Conservation (phyloP, 805 yeast genomes). For the Phaffomyces thermotolerans region DNA sequence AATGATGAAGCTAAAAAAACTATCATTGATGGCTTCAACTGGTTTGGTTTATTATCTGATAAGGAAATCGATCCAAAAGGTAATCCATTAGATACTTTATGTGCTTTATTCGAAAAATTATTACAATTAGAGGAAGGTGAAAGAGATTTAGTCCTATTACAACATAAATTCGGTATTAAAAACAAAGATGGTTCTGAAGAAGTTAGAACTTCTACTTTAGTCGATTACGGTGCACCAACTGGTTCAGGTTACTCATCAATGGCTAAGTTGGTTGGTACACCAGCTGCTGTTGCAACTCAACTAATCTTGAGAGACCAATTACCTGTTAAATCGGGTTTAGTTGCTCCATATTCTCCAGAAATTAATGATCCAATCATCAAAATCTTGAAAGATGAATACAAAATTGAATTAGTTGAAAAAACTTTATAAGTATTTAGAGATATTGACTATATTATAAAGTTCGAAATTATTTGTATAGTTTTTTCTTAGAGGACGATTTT, state of each 20-base stretch:
- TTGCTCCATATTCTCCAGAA: conserved; percentile 90
- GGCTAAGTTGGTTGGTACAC: conserved; percentile 98
- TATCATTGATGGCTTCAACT: conserved; percentile 79
- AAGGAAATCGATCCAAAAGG: conserved; percentile 77
- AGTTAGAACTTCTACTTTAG: conserved; percentile 90
- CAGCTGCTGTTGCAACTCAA: conserved; percentile 92
- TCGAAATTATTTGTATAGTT: no score
- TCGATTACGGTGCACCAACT: conserved; percentile 82
- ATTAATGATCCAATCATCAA: conserved; percentile 87
- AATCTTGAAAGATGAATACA: conserved; percentile 83
- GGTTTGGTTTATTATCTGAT: conserved; percentile 90
- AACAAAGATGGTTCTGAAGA: conserved; percentile 91
- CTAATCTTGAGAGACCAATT: conserved; percentile 74
- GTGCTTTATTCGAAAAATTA: conserved; percentile 91
- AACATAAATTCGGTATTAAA: conserved; percentile 96
- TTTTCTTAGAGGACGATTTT: no score
- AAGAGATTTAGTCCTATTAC: conserved; percentile 90
- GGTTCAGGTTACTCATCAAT: conserved; percentile 89
- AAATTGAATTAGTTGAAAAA: conserved; percentile 84
- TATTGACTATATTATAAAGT: background rate
- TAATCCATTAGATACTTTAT: conserved; percentile 90
- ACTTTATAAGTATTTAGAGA: conserved; percentile 29
- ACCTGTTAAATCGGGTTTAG: conserved; percentile 70
- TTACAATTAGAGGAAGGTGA: conserved; percentile 96
- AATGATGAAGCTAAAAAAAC: conserved; percentile 76